These are phyloP conservation scores for Candida schatavii DNA, from an alignment of 805 yeast species.

Conservation along the genomic window DNA sequence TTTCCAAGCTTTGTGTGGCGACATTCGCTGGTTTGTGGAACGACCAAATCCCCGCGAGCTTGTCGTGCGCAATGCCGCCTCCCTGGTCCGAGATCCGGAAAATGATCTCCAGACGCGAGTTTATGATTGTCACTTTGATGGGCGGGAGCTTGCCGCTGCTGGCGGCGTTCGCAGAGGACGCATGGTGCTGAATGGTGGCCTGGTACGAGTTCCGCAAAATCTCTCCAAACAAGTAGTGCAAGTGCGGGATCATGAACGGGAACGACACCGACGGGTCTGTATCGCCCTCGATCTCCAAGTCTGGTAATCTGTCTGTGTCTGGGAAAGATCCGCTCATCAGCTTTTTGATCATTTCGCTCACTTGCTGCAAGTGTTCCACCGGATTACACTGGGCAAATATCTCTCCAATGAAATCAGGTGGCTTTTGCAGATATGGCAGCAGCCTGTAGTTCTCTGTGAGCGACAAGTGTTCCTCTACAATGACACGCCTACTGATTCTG, in stretches of 20 bases:
- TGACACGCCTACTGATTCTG: constrained; percentile 83
- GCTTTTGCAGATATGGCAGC: constrained; percentile 46
- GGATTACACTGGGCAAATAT: constrained; percentile 81
- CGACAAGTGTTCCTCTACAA: constrained; percentile 87
- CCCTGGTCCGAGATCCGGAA: constrained; percentile 87
- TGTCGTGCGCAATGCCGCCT: constrained; percentile 72
- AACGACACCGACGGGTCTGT: constrained; percentile 49
- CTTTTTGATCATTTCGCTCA: constrained; percentile 48
- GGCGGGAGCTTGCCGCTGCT: constrained; percentile 51
- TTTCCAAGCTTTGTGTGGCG: constrained; percentile 57
- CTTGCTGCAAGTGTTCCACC: constrained; percentile 56
- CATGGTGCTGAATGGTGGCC: constrained; percentile 58
- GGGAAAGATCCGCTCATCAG: constrained; percentile 56
- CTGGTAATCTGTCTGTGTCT: constrained; percentile 59
- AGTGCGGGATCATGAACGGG: constrained; percentile 82
- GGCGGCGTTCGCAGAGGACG: constrained; percentile 21
- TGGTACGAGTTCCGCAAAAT: constrained; percentile 81
- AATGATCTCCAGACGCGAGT: constrained; percentile 61
- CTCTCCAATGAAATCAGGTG: constrained; percentile 66
- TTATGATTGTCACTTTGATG: constrained; percentile 70
- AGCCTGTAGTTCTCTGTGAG: constrained; percentile 61
- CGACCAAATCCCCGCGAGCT: constrained; percentile 73
- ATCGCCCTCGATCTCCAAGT: constrained; percentile 73
- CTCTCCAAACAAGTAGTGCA: constrained; percentile 85
- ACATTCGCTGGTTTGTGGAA: constrained; percentile 70